Conservation (phyloP, 73 alveolate genomes). For the Stentor coeruleus region DNA sequence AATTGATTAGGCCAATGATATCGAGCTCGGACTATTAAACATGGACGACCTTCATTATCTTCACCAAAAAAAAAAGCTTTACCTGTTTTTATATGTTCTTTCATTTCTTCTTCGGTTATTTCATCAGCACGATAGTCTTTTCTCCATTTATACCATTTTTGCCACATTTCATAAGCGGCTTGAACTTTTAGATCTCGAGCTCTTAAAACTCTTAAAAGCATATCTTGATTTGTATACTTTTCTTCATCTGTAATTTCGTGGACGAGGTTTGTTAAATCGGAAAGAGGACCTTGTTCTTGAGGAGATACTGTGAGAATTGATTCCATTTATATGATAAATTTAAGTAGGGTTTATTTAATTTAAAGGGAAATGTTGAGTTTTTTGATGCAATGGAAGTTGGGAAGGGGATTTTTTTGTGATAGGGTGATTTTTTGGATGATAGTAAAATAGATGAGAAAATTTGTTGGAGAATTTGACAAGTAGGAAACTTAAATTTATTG, state of each 20-base stretch:
- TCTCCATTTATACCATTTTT: conserved; percentile 54
- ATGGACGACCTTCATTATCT: conserved; percentile 39
- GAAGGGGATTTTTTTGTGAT: no score
- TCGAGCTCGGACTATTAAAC: conserved; percentile 41
- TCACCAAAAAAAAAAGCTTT: conserved; percentile 37
- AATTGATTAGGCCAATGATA: conserved; percentile 39
- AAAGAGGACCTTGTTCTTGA: no score
- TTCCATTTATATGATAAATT: no score
- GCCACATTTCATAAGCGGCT: conserved; percentile 44
- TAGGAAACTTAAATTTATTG: no score
- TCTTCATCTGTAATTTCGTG: conserved; percentile 18
- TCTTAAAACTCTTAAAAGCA: conserved; percentile 23
- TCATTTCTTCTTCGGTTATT: conserved; percentile 34
- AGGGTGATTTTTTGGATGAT: no score
- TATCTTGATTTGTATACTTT: conserved; percentile 16
- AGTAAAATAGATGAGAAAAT: no score
- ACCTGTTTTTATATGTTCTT: conserved; percentile 31
- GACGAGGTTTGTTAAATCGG: no score
- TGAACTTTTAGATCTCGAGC: conserved; percentile 43
- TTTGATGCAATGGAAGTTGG: no score
- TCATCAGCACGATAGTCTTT: conserved; percentile 36
- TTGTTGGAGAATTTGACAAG: no score
- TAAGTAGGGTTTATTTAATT: no score
- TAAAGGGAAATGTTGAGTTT: no score
- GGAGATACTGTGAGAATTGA: no score